Percentiles rank a stretch among this genome's conserved stretches.
Conservation (phyloP, 768 basidiomycete species). For the Boletus pseudopeckii region DNA sequence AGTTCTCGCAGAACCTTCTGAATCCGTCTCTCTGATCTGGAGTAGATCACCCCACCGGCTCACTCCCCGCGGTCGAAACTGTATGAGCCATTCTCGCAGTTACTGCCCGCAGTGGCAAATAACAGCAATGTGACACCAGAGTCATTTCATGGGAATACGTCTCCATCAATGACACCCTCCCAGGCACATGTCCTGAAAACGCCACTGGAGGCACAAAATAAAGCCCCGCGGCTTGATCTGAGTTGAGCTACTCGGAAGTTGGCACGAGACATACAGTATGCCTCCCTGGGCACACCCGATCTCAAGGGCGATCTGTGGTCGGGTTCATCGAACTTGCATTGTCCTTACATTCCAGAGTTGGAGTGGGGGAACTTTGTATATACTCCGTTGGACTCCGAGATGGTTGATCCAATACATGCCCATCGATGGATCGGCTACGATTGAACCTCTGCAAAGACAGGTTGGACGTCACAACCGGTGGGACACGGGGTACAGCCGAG, state of each 20-base stretch:
- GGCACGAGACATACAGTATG: background rate
- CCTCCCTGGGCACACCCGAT: background rate
- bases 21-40: conserved; percentile 4
- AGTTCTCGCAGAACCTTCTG: conserved; percentile 25
- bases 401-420: background rate
- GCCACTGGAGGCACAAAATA: conserved; percentile 16
- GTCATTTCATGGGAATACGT: conserved; percentile 57
- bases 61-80: conserved; percentile 36
- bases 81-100: conserved; percentile 40
- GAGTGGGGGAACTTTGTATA: conserved; percentile 1
- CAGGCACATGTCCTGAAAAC: conserved; percentile 14
- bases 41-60: conserved; percentile 50
- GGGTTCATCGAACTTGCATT: background rate
- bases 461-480: background rate
- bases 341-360: background rate
- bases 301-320: background rate
- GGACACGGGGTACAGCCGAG: background rate
- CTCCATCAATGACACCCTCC: conserved; percentile 39
- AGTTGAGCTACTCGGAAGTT: conserved; percentile 17
- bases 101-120: conserved; percentile 29
- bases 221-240: conserved; percentile 24
- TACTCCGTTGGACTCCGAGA: background rate
- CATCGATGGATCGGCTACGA: background rate
- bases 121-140: conserved; percentile 49
- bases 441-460: background rate